Evolutionary conservation across 768 basidiomycete genomes (phyloP).

Genomic region (Kwoniella dendrophila): DNA sequence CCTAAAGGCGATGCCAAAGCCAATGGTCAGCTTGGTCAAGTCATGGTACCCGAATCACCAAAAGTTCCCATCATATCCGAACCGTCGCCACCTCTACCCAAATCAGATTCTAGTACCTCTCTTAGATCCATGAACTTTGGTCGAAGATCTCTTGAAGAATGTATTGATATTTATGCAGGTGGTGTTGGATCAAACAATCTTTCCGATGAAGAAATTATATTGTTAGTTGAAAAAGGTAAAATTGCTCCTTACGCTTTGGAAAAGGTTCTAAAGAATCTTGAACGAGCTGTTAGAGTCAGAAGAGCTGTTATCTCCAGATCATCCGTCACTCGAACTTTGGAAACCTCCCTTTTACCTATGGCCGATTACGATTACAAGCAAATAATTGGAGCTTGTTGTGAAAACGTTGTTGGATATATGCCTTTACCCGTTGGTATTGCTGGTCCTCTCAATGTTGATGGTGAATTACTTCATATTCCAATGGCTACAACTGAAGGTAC

Average conservation of each 20-base stretch:
- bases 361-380: slow-evolving; percentile 87
- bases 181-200: slow-evolving; percentile 60
- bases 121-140: slow-evolving; percentile 36
- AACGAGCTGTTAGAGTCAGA: slow-evolving; percentile 82
- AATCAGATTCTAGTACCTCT: slow-evolving; percentile 22
- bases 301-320: slow-evolving; percentile 89
- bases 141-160: slow-evolving; percentile 69
- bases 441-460: slow-evolving; percentile 90
- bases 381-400: slow-evolving; percentile 95
- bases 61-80: slow-evolving; percentile 42
- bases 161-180: slow-evolving; percentile 70
- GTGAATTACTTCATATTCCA: slow-evolving; percentile 79
- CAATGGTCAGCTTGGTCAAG: slow-evolving; percentile 34
- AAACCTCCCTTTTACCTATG: slow-evolving; percentile 79
- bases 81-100: slow-evolving; percentile 10
- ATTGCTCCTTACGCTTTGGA: slow-evolving; percentile 93
- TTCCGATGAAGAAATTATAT: slow-evolving; percentile 87
- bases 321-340: slow-evolving; percentile 78
- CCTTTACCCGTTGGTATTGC: slow-evolving; percentile 95
- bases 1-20: slow-evolving; percentile 33
- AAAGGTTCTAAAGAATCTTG: slow-evolving; percentile 85
- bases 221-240: slow-evolving; percentile 86
- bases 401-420: slow-evolving; percentile 97
- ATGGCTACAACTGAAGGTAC: slow-evolving; percentile 99
- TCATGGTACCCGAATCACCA: slow-evolving; percentile 38